These are phyloP conservation scores for Auxenochlorella pyrenoidosa DNA, from an alignment of 139 green algal species.

Conservation along the genomic window DNA sequence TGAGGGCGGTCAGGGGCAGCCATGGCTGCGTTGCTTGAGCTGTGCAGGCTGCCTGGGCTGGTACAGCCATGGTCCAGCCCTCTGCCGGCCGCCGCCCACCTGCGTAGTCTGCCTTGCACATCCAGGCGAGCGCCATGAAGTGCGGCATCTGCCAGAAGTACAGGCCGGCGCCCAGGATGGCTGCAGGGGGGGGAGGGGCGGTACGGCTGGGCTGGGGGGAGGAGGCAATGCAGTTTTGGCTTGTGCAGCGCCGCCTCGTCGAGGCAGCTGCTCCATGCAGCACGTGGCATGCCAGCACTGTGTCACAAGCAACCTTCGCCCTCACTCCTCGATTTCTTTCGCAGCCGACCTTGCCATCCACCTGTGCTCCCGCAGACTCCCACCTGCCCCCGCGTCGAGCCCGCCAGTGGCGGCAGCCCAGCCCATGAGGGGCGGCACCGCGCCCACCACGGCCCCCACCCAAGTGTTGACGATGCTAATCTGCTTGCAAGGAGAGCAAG, in stretches of 20 bases:
- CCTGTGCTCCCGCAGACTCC: not conserved
- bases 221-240: too few species aligned
- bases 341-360: too few species aligned
- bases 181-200: not conserved
- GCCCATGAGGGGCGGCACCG: conserved; percentile 98
- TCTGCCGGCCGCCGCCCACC: not conserved
- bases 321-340: too few species aligned
- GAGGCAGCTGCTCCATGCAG: not conserved
- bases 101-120: conserved; percentile 86
- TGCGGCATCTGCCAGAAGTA: conserved; percentile 99
- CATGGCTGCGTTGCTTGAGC: too few species aligned
- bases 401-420: conserved; percentile 85
- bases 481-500: conserved; percentile 18
- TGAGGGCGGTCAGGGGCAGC: too few species aligned
- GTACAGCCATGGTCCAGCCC: too few species aligned
- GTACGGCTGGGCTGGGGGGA: too few species aligned
- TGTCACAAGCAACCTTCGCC: too few species aligned
- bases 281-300: not conserved
- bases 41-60: too few species aligned
- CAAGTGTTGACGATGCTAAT: conserved; percentile 92
- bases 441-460: conserved; percentile 97
- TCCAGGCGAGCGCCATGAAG: conserved; percentile 97
- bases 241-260: too few species aligned
- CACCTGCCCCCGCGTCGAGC: conserved; percentile 59
- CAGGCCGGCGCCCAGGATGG: conserved; percentile 84